These are phyloP conservation scores for Agaricus sinodeliciosus DNA, from an alignment of 768 basidiomycete genomes.

Conservation along the genomic window DNA sequence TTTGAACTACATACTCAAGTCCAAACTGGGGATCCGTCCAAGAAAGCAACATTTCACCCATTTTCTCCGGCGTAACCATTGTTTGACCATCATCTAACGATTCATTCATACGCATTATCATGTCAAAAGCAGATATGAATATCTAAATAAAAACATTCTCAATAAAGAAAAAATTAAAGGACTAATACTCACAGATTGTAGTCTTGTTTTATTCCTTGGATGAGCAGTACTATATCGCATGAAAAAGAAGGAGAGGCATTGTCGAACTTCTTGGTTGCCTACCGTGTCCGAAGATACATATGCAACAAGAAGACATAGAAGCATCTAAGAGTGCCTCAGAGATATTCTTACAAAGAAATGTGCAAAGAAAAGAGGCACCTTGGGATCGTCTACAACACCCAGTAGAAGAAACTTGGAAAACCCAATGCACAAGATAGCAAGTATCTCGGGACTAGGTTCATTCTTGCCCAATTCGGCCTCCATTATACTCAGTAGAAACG, in stretches of 20 bases:
- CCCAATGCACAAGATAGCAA: slow-evolving; percentile 76
- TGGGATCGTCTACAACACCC: slow-evolving; percentile 75
- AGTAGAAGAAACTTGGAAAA: slow-evolving; percentile 85
- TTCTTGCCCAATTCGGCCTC: slow-evolving; percentile 41
- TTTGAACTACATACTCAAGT: slow-evolving; percentile 25
- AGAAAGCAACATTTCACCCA: slow-evolving; percentile 74
- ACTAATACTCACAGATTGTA: slow-evolving; percentile 33
- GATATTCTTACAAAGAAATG: no score
- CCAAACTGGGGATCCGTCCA: slow-evolving; percentile 82
- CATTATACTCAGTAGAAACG: slow-evolving; percentile 30
- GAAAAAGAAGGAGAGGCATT: slow-evolving; percentile 95
- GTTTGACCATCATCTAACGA: slow-evolving; percentile 67
- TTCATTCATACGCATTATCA: slow-evolving; percentile 48
- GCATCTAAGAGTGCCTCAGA: slow-evolving; percentile 20
- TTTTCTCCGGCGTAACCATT: slow-evolving; percentile 67
- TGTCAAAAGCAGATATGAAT: slow-evolving; percentile 61
- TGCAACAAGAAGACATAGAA: slow-evolving; percentile 37
- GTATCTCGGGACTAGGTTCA: slow-evolving; percentile 65
- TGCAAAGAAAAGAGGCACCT: slow-evolving; percentile 34
- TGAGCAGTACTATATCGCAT: slow-evolving; percentile 91
- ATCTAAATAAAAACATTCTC: slow-evolving; percentile 37
- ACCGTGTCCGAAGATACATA: slow-evolving; percentile 86
- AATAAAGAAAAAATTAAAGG: slow-evolving; percentile 1
- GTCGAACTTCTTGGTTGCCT: slow-evolving; percentile 79
- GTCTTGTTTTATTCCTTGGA: slow-evolving; percentile 65